Percentiles rank a stretch among this genome's conserved stretches.
phyloP scores from a whole-genome alignment of 345 rosid species.

The Murraya koenigii region DNA sequence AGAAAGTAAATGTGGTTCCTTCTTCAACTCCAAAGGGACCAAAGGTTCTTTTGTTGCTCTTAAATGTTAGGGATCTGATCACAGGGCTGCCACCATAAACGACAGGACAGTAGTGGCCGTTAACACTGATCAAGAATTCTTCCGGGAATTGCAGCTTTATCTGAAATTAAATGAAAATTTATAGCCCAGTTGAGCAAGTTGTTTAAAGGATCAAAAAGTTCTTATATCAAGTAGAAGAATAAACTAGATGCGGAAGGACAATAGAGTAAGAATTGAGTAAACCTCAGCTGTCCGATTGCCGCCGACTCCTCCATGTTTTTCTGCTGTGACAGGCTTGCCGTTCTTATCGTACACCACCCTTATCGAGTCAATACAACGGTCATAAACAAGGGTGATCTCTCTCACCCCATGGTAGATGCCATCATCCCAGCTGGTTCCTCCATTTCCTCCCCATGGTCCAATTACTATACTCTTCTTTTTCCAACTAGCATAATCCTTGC shows the following conservation, averaged over 20 bases:
- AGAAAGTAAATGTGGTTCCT: conserved; percentile 68
- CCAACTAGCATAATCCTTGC: conserved; percentile 20
- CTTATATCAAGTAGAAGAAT: no score
- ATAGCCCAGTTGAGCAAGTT: background rate
- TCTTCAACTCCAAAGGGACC: conserved; percentile 73
- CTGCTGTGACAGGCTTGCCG: conserved; percentile 48
- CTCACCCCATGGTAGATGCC: conserved; percentile 63
- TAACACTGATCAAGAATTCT: conserved; percentile 56
- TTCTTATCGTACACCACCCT: conserved; percentile 56
- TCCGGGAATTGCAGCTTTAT: conserved; percentile 73
- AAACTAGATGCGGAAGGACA: background rate
- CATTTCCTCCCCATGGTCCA: conserved; percentile 89
- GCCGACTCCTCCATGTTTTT: conserved; percentile 70
- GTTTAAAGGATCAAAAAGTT: background rate
- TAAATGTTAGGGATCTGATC: conserved; percentile 64
- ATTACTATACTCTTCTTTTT: conserved; percentile 38
- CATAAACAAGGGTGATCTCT: conserved; percentile 56
- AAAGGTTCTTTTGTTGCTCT: conserved; percentile 56
- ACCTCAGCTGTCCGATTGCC: conserved; percentile 61
- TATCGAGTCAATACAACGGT: conserved; percentile 70
- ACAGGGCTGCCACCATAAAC: conserved; percentile 58
- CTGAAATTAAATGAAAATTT: conserved; percentile 26
- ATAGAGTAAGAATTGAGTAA: background rate
- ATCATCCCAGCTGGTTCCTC: conserved; percentile 72
- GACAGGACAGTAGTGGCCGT: conserved; percentile 57